Evolutionary conservation across 2,329 filamentous ascomycete species (phyloP), one percentile per base, ranked within the genome.

Genomic region (Metarhizium guizhouense): DNA sequence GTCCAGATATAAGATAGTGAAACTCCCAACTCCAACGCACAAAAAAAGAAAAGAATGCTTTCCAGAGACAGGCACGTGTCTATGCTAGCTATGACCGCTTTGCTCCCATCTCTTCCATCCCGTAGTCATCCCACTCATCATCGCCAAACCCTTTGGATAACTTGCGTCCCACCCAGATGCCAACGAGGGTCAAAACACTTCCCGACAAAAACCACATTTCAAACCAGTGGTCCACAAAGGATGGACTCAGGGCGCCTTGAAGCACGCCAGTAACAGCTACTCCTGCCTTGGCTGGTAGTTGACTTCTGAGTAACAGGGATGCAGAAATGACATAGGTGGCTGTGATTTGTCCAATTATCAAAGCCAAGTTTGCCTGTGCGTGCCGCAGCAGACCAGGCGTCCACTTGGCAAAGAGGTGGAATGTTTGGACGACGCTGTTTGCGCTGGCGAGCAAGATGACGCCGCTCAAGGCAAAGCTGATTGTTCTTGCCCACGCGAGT

Each of bases 251-350:
- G 16, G 89, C 87, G 20, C 87, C 88, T 47, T 88, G 85, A 34
- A 95, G 72, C 1, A 88, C 88, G 60, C 91, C 87, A 3, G 84
- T 85, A 3, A 95, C 88, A 2, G 87, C 87, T 52, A 83, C 84
- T 57, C 89, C 84, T 66, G 93, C 85, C 67, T 92, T 87, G 42
- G 76, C 77, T 0, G 90, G 90, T 61, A 95, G 74, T 67, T 90
- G 93, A 62, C 87, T 88, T 52, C 90, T 74, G 50, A 95, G 74
- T 57, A 95, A 76, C 61, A 95, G 72, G 3, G 88, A 87, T 1
- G 87, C 86, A 57, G 84, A 87, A 64, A 95, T 91, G 54, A 95
- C 89, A 67, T 95, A 95, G 1, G 89, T 91, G 2, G 88, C 90
- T 1, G 84, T 84, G 48, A 95, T 84, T 70, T 95, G 90, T 4